A percentile compares a stretch with the other conserved stretches of the same genome.
phyloP scores from a whole-genome alignment of 306 rosid genomes.

The Nissolia schottii region DNA sequence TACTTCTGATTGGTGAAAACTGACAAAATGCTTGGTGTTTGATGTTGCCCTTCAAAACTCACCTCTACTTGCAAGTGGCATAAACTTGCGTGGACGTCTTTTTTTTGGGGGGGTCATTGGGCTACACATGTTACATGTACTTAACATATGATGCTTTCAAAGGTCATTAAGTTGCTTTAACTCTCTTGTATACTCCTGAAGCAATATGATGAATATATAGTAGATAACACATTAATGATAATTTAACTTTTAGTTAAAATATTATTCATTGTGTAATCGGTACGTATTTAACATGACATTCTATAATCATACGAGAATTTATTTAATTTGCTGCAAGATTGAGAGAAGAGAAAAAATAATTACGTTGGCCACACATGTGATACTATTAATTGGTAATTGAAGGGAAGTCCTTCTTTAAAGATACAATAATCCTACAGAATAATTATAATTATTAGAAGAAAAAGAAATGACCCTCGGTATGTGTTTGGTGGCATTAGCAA shows the following conservation, averaged over 20 bases:
- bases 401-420: neutral
- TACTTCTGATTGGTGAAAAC: constrained; percentile 7
- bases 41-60: constrained; percentile 15
- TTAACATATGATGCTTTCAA: neutral
- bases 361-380: neutral
- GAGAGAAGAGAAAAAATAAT: neutral
- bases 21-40: constrained; percentile 15
- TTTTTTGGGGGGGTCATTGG: neutral
- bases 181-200: too few relatives aligned
- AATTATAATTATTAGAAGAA: too few relatives aligned
- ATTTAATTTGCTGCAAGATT: neutral
- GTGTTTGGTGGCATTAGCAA: neutral
- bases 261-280: too few relatives aligned
- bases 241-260: too few relatives aligned
- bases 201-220: too few relatives aligned
- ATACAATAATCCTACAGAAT: neutral
- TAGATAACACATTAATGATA: too few relatives aligned
- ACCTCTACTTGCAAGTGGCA: constrained; percentile 15
- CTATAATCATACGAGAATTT: too few relatives aligned
- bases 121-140: constrained; percentile 1
- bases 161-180: constrained; percentile 4
- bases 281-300: too few relatives aligned
- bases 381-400: neutral
- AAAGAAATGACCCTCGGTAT: neutral
- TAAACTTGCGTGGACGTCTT: constrained; percentile 15